phyloP scores from a whole-genome alignment of 1,139 yeast species.

The Wickerhamiella infanticola region DNA sequence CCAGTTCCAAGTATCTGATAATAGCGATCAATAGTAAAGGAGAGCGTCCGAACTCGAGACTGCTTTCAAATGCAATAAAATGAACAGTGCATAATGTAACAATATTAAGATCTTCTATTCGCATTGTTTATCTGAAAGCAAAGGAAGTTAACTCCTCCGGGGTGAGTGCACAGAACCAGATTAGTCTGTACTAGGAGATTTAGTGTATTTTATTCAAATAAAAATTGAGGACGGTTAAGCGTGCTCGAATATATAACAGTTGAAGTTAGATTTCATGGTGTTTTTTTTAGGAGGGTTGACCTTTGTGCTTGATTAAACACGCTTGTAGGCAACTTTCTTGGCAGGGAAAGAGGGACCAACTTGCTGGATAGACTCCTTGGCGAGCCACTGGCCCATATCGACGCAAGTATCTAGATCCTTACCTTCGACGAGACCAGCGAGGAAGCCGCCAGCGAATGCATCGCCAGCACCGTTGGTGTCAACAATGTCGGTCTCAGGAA shows the following conservation, averaged over 20 bases:
- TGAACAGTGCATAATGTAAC: no score
- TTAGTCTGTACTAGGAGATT: no score
- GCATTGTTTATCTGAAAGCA: no score
- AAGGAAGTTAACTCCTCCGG: no score
- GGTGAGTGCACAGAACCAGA: no score
- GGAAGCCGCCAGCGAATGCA: constrained; percentile 95
- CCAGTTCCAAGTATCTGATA: no score
- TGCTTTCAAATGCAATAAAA: no score
- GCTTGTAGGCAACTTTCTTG: neutral
- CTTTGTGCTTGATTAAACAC: neutral
- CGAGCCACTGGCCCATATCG: constrained; percentile 95
- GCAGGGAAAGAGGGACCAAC: constrained; percentile 85
- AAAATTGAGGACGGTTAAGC: neutral
- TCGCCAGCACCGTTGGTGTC: constrained; percentile 99
- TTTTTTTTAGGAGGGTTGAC: neutral
- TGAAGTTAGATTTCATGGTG: neutral
- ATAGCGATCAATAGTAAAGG: no score
- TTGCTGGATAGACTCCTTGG: constrained; percentile 78
- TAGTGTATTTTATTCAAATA: no score
- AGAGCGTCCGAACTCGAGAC: no score
- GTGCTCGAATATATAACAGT: neutral
- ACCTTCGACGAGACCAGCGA: constrained; percentile 75
- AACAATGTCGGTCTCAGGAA: constrained; percentile 49
- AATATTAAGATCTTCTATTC: no score
- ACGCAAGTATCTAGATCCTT: constrained; percentile 44